Percentiles rank a stretch among this genome's conserved stretches.
Evolutionary conservation across 495 filamentous ascomycete genomes (phyloP).

Genomic region (Penicillium psychrofluorescens): DNA sequence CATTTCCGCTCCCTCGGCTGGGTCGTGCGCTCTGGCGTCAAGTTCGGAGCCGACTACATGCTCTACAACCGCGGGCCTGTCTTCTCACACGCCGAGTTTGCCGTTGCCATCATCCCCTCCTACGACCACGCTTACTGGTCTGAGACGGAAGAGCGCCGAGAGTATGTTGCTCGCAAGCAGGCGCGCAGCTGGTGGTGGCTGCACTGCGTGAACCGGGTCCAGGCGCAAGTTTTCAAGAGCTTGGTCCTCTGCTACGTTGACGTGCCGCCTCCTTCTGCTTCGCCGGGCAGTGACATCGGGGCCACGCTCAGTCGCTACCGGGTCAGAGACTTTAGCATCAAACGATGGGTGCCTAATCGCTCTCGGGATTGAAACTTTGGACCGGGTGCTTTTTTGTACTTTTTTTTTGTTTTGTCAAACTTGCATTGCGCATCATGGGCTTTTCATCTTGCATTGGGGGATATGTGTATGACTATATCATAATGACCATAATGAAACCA

Average conservation of each 20-base stretch:
- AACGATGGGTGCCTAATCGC: constrained; percentile 78
- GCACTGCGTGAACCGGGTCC: constrained; percentile 86
- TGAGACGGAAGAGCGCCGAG: constrained; percentile 39
- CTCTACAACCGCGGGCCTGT: constrained; percentile 93
- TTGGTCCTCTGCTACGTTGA: constrained; percentile 87
- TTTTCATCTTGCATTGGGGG: neutral
- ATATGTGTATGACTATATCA: constrained; percentile 3
- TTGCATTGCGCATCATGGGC: too few relatives aligned
- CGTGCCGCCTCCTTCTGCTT: constrained; percentile 58
- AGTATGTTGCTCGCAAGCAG: constrained; percentile 39
- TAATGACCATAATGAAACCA: neutral
- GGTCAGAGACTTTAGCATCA: constrained; percentile 73
- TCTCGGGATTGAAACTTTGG: constrained; percentile 52
- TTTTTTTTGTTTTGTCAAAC: too few relatives aligned
- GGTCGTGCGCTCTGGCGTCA: constrained; percentile 89
- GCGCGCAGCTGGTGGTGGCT: constrained; percentile 80
- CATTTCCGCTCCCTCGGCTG: constrained; percentile 95
- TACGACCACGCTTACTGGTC: constrained; percentile 73
- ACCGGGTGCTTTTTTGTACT: neutral
- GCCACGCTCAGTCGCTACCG: constrained; percentile 62
- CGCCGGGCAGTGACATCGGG: constrained; percentile 45
- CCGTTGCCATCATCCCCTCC: constrained; percentile 72
- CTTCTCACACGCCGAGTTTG: constrained; percentile 91
- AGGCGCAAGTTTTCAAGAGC: constrained; percentile 80
- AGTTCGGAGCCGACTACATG: constrained; percentile 90